These are phyloP conservation scores for Macrophomina phaseolina DNA, from an alignment of 2,329 filamentous ascomycete genomes.

Conservation along the genomic window DNA sequence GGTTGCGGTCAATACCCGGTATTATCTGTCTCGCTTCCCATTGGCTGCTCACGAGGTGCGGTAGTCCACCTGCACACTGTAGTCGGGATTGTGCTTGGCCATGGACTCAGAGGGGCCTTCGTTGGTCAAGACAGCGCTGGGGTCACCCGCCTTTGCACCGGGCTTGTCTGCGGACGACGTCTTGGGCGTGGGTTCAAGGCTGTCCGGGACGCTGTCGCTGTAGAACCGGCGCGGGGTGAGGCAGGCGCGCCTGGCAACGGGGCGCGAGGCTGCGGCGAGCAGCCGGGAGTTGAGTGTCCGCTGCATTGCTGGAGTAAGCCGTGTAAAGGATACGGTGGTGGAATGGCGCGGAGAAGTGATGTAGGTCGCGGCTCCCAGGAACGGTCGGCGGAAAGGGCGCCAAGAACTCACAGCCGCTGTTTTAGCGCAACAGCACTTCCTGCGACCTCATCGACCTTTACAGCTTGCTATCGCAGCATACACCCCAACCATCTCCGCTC, in stretches of 20 bases:
- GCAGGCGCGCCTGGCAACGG: slow-evolving; percentile 37
- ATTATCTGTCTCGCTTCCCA: slow-evolving; percentile 14
- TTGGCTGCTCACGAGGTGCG: slow-evolving; percentile 77
- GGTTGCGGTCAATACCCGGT: slow-evolving; percentile 34
- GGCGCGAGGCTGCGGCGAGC: slow-evolving; percentile 38
- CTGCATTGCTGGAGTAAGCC: slow-evolving; percentile 21
- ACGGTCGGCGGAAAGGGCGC: slow-evolving; percentile 8
- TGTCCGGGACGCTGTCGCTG: slow-evolving; percentile 34
- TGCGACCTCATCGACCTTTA: slow-evolving; percentile 26
- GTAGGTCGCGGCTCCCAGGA: slow-evolving; percentile 17
- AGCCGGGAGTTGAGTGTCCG: slow-evolving; percentile 47
- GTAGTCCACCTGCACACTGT: slow-evolving; percentile 80
- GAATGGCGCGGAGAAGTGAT: slow-evolving; percentile 9
- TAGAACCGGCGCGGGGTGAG: slow-evolving; percentile 41
- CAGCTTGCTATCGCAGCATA: slow-evolving; percentile 23
- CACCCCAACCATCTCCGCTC: slow-evolving; percentile 28
- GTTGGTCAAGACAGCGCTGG: slow-evolving; percentile 57
- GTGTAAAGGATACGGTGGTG: slow-evolving; percentile 12
- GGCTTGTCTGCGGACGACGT: slow-evolving; percentile 46
- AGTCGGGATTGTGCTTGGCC: slow-evolving; percentile 77
- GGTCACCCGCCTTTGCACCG: slow-evolving; percentile 42
- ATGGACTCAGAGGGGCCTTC: slow-evolving; percentile 57
- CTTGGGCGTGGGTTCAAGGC: slow-evolving; percentile 35
- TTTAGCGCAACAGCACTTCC: slow-evolving; percentile 24
- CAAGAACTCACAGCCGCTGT: slow-evolving; percentile 17